Conservation (phyloP, 1,139 yeast genomes). For the Suhomyces kunorum region DNA sequence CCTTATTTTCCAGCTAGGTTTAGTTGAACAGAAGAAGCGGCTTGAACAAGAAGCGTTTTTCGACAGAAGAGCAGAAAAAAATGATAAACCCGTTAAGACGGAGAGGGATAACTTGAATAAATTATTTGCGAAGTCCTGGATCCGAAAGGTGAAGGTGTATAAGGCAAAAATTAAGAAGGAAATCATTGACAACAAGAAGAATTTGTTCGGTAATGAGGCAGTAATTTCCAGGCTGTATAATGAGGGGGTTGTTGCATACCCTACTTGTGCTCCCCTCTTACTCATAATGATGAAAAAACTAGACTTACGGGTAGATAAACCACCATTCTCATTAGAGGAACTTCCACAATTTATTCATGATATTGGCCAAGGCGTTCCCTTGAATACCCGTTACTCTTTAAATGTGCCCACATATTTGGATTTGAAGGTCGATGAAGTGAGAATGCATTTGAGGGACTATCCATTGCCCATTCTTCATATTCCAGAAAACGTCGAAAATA, state of each 20-base stretch:
- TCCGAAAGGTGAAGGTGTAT: slow-evolving; percentile 53
- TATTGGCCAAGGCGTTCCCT: slow-evolving; percentile 83
- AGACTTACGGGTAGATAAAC: slow-evolving; percentile 54
- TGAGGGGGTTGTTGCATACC: slow-evolving; percentile 57
- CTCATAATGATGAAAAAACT: slow-evolving; percentile 56
- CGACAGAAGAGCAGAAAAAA: slow-evolving; percentile 33
- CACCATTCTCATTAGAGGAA: slow-evolving; percentile 54
- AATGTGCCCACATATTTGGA: slow-evolving; percentile 62
- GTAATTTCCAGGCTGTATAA: slow-evolving; percentile 48
- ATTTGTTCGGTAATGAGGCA: slow-evolving; percentile 47
- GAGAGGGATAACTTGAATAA: slow-evolving; percentile 14
- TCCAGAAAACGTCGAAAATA: slow-evolving; percentile 25
- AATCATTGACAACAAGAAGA: slow-evolving; percentile 53
- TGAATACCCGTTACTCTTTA: slow-evolving; percentile 65
- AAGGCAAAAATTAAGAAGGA: slow-evolving; percentile 44
- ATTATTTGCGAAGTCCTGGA: slow-evolving; percentile 40
- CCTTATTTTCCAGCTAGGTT: slow-evolving; percentile 75
- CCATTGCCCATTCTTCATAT: slow-evolving; percentile 60
- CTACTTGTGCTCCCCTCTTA: slow-evolving; percentile 65
- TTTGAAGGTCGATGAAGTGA: slow-evolving; percentile 50
- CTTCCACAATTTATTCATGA: slow-evolving; percentile 63
- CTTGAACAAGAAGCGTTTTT: slow-evolving; percentile 58
- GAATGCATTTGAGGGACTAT: slow-evolving; percentile 64
- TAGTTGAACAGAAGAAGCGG: slow-evolving; percentile 67
- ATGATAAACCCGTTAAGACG: slow-evolving; percentile 16